Conservation (phyloP, 805 yeast genomes). For the Candida insectorum region DNA sequence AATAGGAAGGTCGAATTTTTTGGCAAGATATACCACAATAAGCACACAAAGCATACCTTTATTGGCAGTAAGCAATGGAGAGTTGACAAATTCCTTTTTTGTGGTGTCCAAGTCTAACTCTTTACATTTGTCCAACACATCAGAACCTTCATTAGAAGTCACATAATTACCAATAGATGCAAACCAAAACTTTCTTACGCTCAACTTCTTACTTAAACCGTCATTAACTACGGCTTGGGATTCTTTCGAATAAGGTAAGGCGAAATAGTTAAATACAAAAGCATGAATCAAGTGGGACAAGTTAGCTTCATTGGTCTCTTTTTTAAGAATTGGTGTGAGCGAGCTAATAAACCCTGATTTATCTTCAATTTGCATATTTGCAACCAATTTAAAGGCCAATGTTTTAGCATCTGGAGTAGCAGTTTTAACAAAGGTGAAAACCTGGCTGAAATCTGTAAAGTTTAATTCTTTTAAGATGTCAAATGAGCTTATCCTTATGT, state of each 20-base stretch:
- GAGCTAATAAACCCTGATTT: constrained; percentile 34
- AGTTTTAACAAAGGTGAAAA: constrained; percentile 60
- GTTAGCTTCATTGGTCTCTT: constrained; percentile 74
- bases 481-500: constrained; percentile 51
- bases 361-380: constrained; percentile 22
- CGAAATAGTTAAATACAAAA: constrained; percentile 43
- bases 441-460: constrained; percentile 38
- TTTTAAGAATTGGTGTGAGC: constrained; percentile 52
- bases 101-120: constrained; percentile 22
- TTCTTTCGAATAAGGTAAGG: constrained; percentile 17
- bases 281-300: constrained; percentile 49
- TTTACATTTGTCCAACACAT: constrained; percentile 33
- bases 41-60: constrained; percentile 54
- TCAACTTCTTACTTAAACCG: constrained; percentile 62
- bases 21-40: constrained; percentile 34
- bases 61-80: constrained; percentile 54
- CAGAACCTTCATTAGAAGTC: constrained; percentile 17
- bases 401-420: constrained; percentile 63
- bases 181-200: constrained; percentile 68
- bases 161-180: constrained; percentile 39
- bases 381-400: constrained; percentile 45
- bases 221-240: constrained; percentile 31
- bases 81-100: constrained; percentile 40
- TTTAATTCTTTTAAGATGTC: constrained; percentile 15
- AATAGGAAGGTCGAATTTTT: constrained; percentile 5